Evolutionary conservation across 1,139 yeast species (phyloP).

Genomic region (Candida smagusa): DNA sequence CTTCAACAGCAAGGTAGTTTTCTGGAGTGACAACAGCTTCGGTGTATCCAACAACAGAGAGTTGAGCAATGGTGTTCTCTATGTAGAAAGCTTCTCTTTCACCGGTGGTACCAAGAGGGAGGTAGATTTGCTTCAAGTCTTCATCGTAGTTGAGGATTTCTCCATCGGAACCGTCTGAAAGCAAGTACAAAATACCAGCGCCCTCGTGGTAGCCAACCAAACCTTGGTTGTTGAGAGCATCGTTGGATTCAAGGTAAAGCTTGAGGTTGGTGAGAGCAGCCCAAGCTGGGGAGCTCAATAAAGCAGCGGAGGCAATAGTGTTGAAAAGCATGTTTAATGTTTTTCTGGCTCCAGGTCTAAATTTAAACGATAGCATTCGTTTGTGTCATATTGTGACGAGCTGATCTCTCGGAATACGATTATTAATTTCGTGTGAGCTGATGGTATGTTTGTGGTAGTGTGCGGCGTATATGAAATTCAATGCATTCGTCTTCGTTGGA

Average conservation of each 20-base stretch:
- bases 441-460: too few relatives aligned
- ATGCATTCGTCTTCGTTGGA: too few relatives aligned
- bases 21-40: conserved; percentile 4
- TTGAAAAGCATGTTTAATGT: not conserved
- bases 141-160: conserved; percentile 7
- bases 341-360: too few relatives aligned
- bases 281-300: not conserved
- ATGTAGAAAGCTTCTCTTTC: conserved; percentile 6
- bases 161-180: conserved; percentile 28
- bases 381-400: too few relatives aligned
- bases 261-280: not conserved
- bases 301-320: not conserved
- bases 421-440: too few relatives aligned
- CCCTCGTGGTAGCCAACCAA: conserved; percentile 42
- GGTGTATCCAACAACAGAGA: conserved; percentile 13
- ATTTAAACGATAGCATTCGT: too few relatives aligned
- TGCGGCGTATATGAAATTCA: too few relatives aligned
- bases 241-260: not conserved
- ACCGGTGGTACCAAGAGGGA: not conserved
- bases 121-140: conserved; percentile 2
- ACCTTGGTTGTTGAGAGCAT: not conserved
- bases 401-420: too few relatives aligned
- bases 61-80: conserved; percentile 9
- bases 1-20: conserved; percentile 23
- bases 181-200: conserved; percentile 48